These are phyloP conservation scores for Coniochaeta pulveracea DNA, from an alignment of 2,329 filamentous ascomycete species.

Conservation along the genomic window DNA sequence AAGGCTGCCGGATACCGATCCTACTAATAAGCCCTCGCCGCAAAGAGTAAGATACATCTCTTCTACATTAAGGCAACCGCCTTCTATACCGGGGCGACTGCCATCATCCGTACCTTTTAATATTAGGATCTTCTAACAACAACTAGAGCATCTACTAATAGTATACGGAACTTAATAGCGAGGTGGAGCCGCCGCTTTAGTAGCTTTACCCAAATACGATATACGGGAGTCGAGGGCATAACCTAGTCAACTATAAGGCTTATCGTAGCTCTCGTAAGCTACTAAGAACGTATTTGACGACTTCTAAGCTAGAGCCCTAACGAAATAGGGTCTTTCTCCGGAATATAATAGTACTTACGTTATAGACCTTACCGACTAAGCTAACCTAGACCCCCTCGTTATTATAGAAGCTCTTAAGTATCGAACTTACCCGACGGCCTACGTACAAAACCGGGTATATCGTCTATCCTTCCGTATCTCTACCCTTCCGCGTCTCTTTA, in stretches of 20 bases:
- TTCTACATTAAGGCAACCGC: background rate
- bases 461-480: too few relatives aligned
- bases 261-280: background rate
- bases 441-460: background rate
- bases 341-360: background rate
- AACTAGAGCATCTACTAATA: background rate
- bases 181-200: background rate
- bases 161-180: background rate
- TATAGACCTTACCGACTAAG: background rate
- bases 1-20: background rate
- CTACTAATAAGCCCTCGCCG: background rate
- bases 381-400: background rate
- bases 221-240: background rate
- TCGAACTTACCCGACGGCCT: background rate
- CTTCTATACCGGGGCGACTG: background rate
- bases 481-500: too few relatives aligned
- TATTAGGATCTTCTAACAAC: background rate
- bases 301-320: background rate
- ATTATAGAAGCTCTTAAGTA: background rate
- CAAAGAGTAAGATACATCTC: background rate
- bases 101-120: too few relatives aligned
- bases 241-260: background rate
- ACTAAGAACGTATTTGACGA: background rate
- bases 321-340: background rate
- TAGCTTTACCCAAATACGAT: background rate